Percentiles rank a stretch among this genome's conserved stretches.
Conservation (phyloP, 345 rosid genomes). For the Viola odorata region DNA sequence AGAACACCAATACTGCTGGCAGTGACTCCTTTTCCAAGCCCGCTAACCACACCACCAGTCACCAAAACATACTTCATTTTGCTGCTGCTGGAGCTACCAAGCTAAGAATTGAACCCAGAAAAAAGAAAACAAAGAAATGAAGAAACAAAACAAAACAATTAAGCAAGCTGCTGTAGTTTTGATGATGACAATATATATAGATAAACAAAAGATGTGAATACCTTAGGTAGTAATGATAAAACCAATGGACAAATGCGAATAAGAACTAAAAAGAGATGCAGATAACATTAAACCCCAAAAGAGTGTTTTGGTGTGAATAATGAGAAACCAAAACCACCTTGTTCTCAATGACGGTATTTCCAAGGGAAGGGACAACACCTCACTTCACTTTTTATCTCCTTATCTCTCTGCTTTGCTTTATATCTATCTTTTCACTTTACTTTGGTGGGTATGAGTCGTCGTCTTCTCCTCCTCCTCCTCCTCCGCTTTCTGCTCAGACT, state of each 20-base stretch:
- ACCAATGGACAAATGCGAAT: conserved; percentile 8
- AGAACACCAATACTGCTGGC: conserved; percentile 30
- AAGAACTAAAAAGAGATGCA: not conserved
- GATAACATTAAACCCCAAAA: not conserved
- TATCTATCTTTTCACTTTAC: not conserved
- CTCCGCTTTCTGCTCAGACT: not conserved
- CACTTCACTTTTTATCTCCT: conserved; percentile 52
- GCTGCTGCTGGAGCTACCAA: too few relatives aligned
- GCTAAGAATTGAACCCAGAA: not conserved
- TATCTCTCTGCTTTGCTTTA: conserved; percentile 17
- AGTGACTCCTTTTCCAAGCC: conserved; percentile 33
- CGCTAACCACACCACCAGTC: conserved; percentile 31
- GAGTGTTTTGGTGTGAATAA: conserved; percentile 2
- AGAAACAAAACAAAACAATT: not conserved
- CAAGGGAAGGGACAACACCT: conserved; percentile 28
- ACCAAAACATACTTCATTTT: conserved; percentile 30
- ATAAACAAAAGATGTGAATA: not conserved
- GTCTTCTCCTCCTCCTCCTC: not conserved
- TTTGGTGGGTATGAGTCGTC: not conserved
- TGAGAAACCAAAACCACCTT: conserved; percentile 14
- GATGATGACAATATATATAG: not conserved
- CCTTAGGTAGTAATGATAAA: conserved; percentile 10
- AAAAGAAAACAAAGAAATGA: not conserved
- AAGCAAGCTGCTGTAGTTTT: not conserved
- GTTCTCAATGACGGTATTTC: conserved; percentile 11